Conservation (phyloP, 257 asterid species). For the Ajuga chamaepitys region DNA sequence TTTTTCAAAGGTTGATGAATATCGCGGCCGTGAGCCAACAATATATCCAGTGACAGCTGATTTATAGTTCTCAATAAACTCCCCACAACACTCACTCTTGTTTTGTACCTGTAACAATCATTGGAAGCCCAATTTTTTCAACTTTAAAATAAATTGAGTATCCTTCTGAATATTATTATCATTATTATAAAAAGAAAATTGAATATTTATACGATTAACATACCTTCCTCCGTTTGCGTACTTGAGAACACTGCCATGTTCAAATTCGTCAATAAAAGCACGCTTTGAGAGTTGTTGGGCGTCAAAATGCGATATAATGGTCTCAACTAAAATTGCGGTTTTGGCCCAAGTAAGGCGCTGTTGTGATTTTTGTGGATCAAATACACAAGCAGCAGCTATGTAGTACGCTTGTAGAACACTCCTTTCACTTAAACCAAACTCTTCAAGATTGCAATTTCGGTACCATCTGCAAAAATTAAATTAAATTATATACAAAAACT, state of each 20-base stretch:
- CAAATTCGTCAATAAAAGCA: constrained; percentile 36
- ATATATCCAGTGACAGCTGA: constrained; percentile 55
- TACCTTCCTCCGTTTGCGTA: constrained; percentile 41
- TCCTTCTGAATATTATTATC: too few relatives aligned
- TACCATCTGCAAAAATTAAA: constrained; percentile 50
- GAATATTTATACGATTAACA: not conserved
- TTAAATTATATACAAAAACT: too few relatives aligned
- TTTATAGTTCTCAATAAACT: constrained; percentile 41
- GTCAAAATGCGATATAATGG: constrained; percentile 26
- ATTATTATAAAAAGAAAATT: not conserved
- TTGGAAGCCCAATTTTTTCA: too few relatives aligned
- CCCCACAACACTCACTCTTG: constrained; percentile 31
- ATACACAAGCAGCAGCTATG: constrained; percentile 48
- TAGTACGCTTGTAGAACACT: constrained; percentile 33
- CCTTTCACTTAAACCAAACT: constrained; percentile 37
- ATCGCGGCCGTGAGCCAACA: constrained; percentile 52
- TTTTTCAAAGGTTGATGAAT: constrained; percentile 36
- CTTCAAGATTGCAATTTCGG: constrained; percentile 25
- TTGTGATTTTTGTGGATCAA: constrained; percentile 53
- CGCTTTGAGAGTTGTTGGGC: constrained; percentile 16
- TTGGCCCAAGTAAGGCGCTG: constrained; percentile 75
- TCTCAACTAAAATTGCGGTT: constrained; percentile 47
- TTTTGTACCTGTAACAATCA: constrained; percentile 28
- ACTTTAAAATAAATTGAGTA: too few relatives aligned
- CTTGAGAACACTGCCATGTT: constrained; percentile 15